Conservation (phyloP, 208 protist species). For the Blechomonas ayalai region DNA sequence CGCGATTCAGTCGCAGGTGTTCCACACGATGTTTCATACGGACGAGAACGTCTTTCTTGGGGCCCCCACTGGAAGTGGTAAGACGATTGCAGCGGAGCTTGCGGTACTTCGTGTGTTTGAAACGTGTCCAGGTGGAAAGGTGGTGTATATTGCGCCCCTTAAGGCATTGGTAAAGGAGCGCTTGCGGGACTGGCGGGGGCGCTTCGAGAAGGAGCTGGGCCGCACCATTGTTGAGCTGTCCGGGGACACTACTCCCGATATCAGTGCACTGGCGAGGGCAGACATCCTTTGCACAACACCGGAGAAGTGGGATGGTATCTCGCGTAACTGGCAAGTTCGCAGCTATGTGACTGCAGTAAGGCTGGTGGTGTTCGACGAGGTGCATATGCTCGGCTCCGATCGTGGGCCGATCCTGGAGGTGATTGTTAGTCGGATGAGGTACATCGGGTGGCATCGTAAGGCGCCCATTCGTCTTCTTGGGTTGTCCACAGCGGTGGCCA, state of each 20-base stretch:
- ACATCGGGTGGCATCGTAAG: constrained; percentile 93
- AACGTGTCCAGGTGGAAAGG: constrained; percentile 86
- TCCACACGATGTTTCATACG: constrained; percentile 98
- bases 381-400: constrained; percentile 99
- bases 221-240: constrained; percentile 97
- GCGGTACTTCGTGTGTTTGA: constrained; percentile 95
- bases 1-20: constrained; percentile 98
- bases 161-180: constrained; percentile 99
- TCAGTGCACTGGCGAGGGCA: constrained; percentile 85
- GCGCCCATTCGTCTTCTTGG: constrained; percentile 95
- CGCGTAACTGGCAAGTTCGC: constrained; percentile 97
- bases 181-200: constrained; percentile 94
- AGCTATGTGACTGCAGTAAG: constrained; percentile 92
- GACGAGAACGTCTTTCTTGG: constrained; percentile 98
- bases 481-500: constrained; percentile 98
- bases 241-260: constrained; percentile 95
- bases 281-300: constrained; percentile 98
- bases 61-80: constrained; percentile 97
- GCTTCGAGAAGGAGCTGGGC: constrained; percentile 87
- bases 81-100: constrained; percentile 98
- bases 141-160: constrained; percentile 99
- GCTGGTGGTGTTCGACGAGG: constrained; percentile 98
- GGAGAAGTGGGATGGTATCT: constrained; percentile 99
- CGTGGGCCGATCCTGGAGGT: constrained; percentile 98
- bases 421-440: constrained; percentile 98